Evolutionary conservation across 768 basidiomycete species (phyloP), one percentile per base, ranked within the genome.

Genomic region (Rubroboletus satanas): DNA sequence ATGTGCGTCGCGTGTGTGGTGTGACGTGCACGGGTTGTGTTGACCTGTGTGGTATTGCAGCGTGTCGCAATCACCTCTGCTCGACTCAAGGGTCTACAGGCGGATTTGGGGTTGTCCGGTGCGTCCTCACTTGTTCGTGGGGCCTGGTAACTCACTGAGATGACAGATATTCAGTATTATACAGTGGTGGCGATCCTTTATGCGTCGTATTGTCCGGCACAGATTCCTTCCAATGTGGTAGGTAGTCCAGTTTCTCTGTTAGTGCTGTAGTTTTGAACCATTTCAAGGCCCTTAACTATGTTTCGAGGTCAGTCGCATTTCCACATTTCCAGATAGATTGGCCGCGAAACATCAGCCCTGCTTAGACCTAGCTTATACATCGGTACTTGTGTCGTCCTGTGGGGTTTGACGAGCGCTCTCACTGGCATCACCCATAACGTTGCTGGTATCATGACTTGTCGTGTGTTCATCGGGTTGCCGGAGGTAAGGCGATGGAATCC

Each of bases 171-270:
- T 36, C 81, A 83, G 63, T 84, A 83, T 63, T 71, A 73, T 28
- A 80, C 80, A 1, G 73, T 82, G 5, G 66, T 84, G n/a, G 80
- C 81, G 0, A 74, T 81, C 28, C 73, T 83, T 35, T 83, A 78
- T 57, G 84, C 74, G 7, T 83, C 83, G 1, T 85, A 86, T 58
- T 81, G 81, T 47, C 84, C 84, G 0, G 79, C 80, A n/a, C 84
- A 87, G 59, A 77, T 66, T 32, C 62, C 62, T 10, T 64, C 54
- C 2, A 63, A 61, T 29, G 49, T 59, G n/a, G 55, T 56, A 5
- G 21, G 56, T 18, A 23, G 31, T 46, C 3, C n/a, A 17, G 5
- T 18, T 10, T 49, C 29, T 21, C 4, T 12, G 7, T 17, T 9
- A 7, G 39, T 23, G 8, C 14, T 18, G 0, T 28, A 15, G 15